A percentile compares a stretch with the other conserved stretches of the same genome.
Evolutionary conservation across 352 stramenopile genomes (phyloP).

Genomic region (Pythium utonaiense): DNA sequence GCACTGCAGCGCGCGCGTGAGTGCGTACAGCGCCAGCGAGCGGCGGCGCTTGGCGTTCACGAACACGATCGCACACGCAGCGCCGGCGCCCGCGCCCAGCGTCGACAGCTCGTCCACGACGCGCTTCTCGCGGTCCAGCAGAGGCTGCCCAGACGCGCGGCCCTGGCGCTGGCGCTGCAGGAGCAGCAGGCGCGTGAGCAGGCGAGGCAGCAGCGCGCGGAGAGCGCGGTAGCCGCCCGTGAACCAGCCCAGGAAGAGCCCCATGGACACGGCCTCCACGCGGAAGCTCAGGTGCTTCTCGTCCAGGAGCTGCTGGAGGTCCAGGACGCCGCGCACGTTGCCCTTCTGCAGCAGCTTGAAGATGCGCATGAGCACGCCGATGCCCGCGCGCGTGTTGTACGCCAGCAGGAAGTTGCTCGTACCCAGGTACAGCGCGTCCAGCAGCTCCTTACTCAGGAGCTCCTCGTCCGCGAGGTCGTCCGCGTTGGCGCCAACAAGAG

Average conservation of each 20-base stretch:
- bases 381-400: constrained; percentile 85
- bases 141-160: too few species aligned
- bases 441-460: constrained; percentile 45
- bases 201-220: constrained; percentile 43
- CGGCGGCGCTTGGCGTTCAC: constrained; percentile 65
- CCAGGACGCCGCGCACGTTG: constrained; percentile 43
- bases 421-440: constrained; percentile 67
- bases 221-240: constrained; percentile 73
- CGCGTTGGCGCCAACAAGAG: too few species aligned
- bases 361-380: constrained; percentile 66
- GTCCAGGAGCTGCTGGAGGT: constrained; percentile 63
- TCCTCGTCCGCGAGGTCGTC: background rate
- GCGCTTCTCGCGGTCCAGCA: background rate
- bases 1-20: constrained; percentile 78
- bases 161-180: too few species aligned
- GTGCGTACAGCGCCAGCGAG: constrained; percentile 78
- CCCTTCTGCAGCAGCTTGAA: constrained; percentile 60
- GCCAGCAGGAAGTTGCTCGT: constrained; percentile 84
- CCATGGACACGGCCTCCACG: constrained; percentile 81
- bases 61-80: constrained; percentile 57
- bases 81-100: constrained; percentile 53
- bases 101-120: constrained; percentile 43
- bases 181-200: constrained; percentile 31
- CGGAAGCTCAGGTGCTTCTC: constrained; percentile 77
- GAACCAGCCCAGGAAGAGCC: constrained; percentile 85